A percentile compares a stretch with the other conserved stretches of the same genome.
phyloP scores from a whole-genome alignment of 2,329 filamentous ascomycete genomes.

The Aspergillus floridensis region DNA sequence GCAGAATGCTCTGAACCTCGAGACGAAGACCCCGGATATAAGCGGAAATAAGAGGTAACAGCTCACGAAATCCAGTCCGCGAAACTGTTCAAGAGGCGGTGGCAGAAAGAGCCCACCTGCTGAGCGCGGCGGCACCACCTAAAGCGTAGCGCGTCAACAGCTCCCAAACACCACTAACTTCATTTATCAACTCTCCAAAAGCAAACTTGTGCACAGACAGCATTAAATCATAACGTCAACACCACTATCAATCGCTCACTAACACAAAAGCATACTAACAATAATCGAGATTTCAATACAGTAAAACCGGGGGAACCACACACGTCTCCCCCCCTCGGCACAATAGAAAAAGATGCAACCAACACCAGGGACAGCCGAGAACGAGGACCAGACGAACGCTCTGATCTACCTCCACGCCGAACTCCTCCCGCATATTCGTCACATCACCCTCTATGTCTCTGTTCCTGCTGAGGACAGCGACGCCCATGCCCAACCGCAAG shows the following conservation, averaged over 20 bases:
- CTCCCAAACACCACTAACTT: neutral
- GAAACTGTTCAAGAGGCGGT: neutral
- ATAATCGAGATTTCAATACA: too few relatives aligned
- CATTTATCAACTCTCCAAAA: neutral
- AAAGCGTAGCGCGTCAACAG: too few relatives aligned
- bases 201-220: too few relatives aligned
- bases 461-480: conserved; percentile 30
- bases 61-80: neutral
- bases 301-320: too few relatives aligned
- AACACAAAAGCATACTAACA: neutral
- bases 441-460: conserved; percentile 57
- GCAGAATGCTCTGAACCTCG: neutral
- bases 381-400: neutral
- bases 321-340: too few relatives aligned
- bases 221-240: too few relatives aligned
- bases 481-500: neutral
- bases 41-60: neutral
- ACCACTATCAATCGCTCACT: too few relatives aligned
- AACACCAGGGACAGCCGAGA: too few relatives aligned
- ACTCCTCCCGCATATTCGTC: conserved; percentile 59
- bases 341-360: neutral
- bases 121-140: neutral
- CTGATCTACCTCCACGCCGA: conserved; percentile 55
- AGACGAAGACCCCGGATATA: neutral
- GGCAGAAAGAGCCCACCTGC: neutral